Percentiles rank a stretch among this genome's conserved stretches.
Evolutionary conservation across 495 filamentous ascomycete genomes (phyloP).

Genomic region (Xylaria bambusicola): DNA sequence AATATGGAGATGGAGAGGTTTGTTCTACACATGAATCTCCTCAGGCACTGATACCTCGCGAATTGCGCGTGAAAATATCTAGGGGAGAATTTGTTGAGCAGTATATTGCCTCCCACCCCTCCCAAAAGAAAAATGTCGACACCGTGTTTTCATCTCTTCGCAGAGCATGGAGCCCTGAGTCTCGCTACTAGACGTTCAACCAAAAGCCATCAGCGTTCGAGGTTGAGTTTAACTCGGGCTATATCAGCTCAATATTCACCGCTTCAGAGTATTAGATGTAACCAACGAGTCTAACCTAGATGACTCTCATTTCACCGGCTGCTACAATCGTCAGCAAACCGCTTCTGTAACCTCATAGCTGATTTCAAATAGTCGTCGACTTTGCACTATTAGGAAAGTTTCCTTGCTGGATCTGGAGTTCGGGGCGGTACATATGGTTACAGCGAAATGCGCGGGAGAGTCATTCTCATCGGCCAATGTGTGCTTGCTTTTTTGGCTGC

Average conservation of each 20-base stretch:
- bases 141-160: no score
- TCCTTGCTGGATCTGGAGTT: constrained; percentile 15
- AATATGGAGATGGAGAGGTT: constrained; percentile 70
- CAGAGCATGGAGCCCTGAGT: no score
- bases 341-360: neutral
- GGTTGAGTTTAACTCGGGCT: neutral
- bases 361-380: neutral
- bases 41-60: constrained; percentile 23
- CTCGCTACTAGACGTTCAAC: neutral
- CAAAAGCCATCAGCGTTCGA: neutral
- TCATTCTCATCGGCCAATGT: neutral
- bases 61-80: neutral
- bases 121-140: no score
- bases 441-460: neutral
- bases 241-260: neutral
- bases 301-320: neutral
- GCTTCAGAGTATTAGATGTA: neutral
- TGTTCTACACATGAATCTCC: constrained; percentile 60
- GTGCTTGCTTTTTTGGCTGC: neutral
- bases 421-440: neutral
- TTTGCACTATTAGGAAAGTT: constrained; percentile 1
- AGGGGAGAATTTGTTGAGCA: neutral
- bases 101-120: no score
- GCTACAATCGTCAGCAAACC: neutral
- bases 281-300: no score